A percentile compares a stretch with the other conserved stretches of the same genome.
Evolutionary conservation across 2,329 filamentous ascomycete genomes (phyloP).

Genomic region (Diplodia scrobiculata): DNA sequence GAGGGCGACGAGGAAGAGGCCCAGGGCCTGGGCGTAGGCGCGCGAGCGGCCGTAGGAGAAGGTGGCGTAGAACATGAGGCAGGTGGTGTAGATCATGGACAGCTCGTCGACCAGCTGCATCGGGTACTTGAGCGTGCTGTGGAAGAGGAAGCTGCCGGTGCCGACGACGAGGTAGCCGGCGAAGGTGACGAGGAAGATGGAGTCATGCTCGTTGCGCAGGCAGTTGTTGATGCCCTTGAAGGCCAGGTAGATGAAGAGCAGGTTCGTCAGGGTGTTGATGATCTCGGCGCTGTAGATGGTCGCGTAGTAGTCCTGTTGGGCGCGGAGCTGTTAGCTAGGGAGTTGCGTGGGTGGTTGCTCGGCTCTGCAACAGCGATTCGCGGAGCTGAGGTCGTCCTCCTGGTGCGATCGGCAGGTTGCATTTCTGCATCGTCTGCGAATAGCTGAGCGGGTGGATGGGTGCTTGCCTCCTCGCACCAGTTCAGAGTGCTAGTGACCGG

Average conservation of each 20-base stretch:
- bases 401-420: neutral
- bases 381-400: neutral
- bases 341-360: neutral
- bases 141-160: conserved; percentile 64
- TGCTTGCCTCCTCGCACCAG: conserved; percentile 74
- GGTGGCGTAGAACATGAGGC: conserved; percentile 66
- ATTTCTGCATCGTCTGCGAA: neutral
- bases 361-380: neutral
- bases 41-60: conserved; percentile 68
- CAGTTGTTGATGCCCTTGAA: conserved; percentile 75
- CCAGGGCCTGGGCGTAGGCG: conserved; percentile 58
- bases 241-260: conserved; percentile 78
- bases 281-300: conserved; percentile 76
- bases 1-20: conserved; percentile 56
- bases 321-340: neutral
- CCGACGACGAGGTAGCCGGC: conserved; percentile 64
- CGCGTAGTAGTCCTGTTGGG: conserved; percentile 68
- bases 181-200: conserved; percentile 71
- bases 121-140: conserved; percentile 67
- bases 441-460: neutral
- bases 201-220: conserved; percentile 69
- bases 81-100: conserved; percentile 73
- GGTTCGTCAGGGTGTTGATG: conserved; percentile 78
- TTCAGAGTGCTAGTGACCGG: conserved; percentile 73
- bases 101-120: conserved; percentile 73